These are phyloP conservation scores for Cordyceps militaris DNA, from an alignment of 2,329 filamentous ascomycete genomes.

Conservation along the genomic window DNA sequence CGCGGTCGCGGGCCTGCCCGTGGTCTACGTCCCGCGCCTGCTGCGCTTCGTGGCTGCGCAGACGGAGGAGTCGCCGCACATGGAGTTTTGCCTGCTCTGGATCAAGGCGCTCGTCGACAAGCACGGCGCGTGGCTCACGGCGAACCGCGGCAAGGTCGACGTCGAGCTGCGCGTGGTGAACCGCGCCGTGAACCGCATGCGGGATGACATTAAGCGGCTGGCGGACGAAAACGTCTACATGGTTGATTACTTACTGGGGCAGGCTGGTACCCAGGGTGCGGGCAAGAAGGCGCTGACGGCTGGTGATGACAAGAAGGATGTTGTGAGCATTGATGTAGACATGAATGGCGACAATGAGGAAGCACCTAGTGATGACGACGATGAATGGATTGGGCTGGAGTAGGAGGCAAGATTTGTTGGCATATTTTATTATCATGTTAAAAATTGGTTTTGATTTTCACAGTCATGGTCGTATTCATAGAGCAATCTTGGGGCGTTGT, in stretches of 20 bases:
- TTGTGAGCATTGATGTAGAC: constrained; percentile 22
- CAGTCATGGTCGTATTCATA: constrained; percentile 10
- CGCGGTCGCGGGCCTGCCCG: constrained; percentile 71
- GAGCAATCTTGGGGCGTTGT: constrained; percentile 13
- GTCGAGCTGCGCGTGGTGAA: constrained; percentile 79
- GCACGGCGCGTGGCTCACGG: constrained; percentile 79
- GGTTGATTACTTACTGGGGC: constrained; percentile 69
- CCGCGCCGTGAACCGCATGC: constrained; percentile 71
- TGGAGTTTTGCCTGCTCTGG: constrained; percentile 94
- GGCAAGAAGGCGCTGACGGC: constrained; percentile 18
- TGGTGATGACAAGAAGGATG: constrained; percentile 17
- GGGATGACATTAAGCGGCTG: constrained; percentile 72
- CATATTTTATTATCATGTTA: constrained; percentile 5
- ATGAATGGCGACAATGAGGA: constrained; percentile 27
- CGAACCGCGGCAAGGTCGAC: constrained; percentile 71
- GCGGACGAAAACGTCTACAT: constrained; percentile 86
- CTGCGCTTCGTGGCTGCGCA: constrained; percentile 83
- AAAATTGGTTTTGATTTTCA: not conserved
- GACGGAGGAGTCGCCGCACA: constrained; percentile 82
- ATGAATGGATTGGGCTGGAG: constrained; percentile 44
- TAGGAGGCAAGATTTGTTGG: constrained; percentile 22
- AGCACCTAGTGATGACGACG: constrained; percentile 32
- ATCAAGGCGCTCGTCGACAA: constrained; percentile 74
- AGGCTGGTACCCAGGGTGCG: constrained; percentile 31
- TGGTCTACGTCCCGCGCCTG: constrained; percentile 77